These are phyloP conservation scores for Aureobasidium sp. DNA, from an alignment of 2,329 filamentous ascomycete species.

Conservation along the genomic window DNA sequence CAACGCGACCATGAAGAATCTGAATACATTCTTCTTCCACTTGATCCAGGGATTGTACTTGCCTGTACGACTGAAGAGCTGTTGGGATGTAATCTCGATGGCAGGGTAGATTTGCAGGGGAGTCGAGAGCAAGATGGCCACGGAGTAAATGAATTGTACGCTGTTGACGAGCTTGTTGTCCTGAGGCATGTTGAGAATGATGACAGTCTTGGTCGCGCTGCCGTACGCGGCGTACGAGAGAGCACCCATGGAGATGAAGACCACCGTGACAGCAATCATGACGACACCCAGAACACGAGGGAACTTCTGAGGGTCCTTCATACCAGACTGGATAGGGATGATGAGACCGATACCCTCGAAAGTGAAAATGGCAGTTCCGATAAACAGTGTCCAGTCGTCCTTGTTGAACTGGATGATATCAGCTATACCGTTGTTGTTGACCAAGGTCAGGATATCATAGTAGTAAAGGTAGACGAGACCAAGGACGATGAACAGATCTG, in stretches of 20 bases:
- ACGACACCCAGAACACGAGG: constrained; percentile 79
- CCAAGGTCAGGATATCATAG: constrained; percentile 83
- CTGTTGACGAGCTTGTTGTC: constrained; percentile 92
- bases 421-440: constrained; percentile 61
- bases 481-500: constrained; percentile 88
- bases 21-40: constrained; percentile 98
- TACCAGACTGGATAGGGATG: constrained; percentile 96
- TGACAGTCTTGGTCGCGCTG: constrained; percentile 90
- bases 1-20: constrained; percentile 82
- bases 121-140: constrained; percentile 92
- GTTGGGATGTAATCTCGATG: constrained; percentile 92
- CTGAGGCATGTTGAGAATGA: constrained; percentile 92
- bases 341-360: constrained; percentile 97
- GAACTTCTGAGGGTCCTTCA: constrained; percentile 87
- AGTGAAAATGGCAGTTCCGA: constrained; percentile 97
- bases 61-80: constrained; percentile 84
- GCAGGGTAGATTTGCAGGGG: constrained; percentile 96
- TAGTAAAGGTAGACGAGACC: constrained; percentile 93
- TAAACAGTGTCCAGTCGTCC: constrained; percentile 92
- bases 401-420: constrained; percentile 90
- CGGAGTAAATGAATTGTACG: constrained; percentile 94
- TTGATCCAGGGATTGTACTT: constrained; percentile 99
- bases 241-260: constrained; percentile 87
- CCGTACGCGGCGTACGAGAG: constrained; percentile 95
- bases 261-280: constrained; percentile 88